Evolutionary conservation across 1,284 basidiomycete genomes (phyloP), one percentile per base, ranked within the genome.

Genomic region (Cystobasidium sp.): DNA sequence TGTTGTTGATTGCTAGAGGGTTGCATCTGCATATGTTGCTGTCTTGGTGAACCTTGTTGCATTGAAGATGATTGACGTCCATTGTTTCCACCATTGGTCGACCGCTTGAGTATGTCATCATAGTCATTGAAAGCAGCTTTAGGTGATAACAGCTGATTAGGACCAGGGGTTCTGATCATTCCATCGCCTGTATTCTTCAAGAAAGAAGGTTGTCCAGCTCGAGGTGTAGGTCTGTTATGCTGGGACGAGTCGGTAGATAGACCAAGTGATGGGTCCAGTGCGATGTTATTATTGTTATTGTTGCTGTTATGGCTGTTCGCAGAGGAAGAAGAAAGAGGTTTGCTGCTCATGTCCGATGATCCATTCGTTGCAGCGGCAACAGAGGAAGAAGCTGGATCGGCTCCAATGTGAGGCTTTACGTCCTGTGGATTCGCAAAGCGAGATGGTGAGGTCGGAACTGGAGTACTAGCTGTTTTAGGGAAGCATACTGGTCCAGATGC

Each of bases 401-500:
- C 51, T 1, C 66, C 66, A 14, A 59, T 24, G 37, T 68, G 43
- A 6, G 55, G 31, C 39, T 68, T 43, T 5, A 59, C 66, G 53
- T 68, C 66, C 20, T 59, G 52, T 58, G 52, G 53, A 37, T 68
- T 68, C 22, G 66, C 55, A 41, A 59, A 43, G 43, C 53, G 66
- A 20, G 66, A 68, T n/a, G 66, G 55, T 52, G 66, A 68, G 58
- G 68, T 46, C 9, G 68, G 58, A 6, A 31, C 58, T 51, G 68
- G 68, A 6, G 70, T 73, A 41, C 24, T 47, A 43, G 49, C 41
- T 37, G 63, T 59, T 37, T 37, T 24, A 31, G 61, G 70, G 43
- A 73, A 73, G 55, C 70, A 73, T 47, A 73, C 24, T 12, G 70
- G 70, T 43, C 70, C 70, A 37, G 70, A 44, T 20, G 62, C 52